A percentile compares a stretch with the other conserved stretches of the same genome.
Conservation (phyloP, 2,329 filamentous ascomycete species). For the Apiospora malaysiana region DNA sequence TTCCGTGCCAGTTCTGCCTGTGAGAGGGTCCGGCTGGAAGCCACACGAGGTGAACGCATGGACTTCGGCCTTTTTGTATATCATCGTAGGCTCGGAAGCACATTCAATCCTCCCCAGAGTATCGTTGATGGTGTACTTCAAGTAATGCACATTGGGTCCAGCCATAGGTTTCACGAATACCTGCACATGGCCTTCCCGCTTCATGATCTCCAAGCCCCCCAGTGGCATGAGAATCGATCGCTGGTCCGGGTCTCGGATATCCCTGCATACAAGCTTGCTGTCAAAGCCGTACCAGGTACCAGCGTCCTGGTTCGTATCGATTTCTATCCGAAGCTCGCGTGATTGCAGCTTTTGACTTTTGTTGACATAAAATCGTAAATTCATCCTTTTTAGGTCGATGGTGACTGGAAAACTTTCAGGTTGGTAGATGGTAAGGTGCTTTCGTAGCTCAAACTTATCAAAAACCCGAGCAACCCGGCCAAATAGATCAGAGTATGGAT, state of each 20-base stretch:
- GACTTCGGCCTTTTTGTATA: constrained; percentile 62
- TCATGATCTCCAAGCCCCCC: constrained; percentile 41
- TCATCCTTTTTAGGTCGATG: constrained; percentile 57
- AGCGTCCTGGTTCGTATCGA: constrained; percentile 63
- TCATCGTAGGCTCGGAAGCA: constrained; percentile 57
- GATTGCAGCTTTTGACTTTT: constrained; percentile 48
- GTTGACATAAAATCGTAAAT: constrained; percentile 61
- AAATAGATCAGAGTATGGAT: constrained; percentile 52
- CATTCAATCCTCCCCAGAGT: constrained; percentile 62
- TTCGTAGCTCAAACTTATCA: constrained; percentile 51
- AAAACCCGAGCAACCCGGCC: constrained; percentile 51
- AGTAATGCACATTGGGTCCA: constrained; percentile 42
- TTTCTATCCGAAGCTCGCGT: constrained; percentile 52
- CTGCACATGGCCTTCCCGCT: constrained; percentile 48
- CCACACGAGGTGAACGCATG: constrained; percentile 67
- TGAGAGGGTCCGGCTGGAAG: constrained; percentile 61
- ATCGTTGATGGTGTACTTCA: constrained; percentile 58
- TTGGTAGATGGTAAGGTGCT: constrained; percentile 54
- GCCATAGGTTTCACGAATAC: constrained; percentile 45
- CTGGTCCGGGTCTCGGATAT: constrained; percentile 43
- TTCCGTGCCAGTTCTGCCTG: constrained; percentile 64
- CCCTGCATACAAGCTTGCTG: constrained; percentile 63
- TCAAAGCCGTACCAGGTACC: constrained; percentile 62
- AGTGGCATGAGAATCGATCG: constrained; percentile 62
- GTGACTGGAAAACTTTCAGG: constrained; percentile 40